Evolutionary conservation across 2,329 filamentous ascomycete genomes (phyloP).

Genomic region (Cytospora mali): DNA sequence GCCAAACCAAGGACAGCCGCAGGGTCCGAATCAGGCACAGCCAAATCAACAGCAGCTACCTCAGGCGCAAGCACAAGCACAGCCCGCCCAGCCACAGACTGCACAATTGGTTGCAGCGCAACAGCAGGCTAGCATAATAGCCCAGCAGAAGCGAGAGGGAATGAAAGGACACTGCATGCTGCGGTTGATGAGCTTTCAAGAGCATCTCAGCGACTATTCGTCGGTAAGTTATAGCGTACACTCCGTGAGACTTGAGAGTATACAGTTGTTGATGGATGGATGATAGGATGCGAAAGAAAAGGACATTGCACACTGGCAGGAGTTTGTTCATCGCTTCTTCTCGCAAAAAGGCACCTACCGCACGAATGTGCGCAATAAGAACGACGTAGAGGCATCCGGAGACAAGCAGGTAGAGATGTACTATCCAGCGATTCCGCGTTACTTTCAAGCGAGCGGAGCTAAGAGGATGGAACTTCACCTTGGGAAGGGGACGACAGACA

Average conservation of each 20-base stretch:
- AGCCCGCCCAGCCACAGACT: conserved; percentile 45
- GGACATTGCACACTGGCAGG: conserved; percentile 74
- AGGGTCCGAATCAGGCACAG: conserved; percentile 38
- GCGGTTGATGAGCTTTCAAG: conserved; percentile 64
- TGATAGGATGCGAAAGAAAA: conserved; percentile 58
- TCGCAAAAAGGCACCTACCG: conserved; percentile 75
- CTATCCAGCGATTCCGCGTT: conserved; percentile 79
- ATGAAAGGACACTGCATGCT: conserved; percentile 62
- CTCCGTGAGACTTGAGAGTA: not conserved
- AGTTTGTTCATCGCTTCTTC: conserved; percentile 82
- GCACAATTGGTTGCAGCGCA: conserved; percentile 40
- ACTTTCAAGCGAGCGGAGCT: conserved; percentile 86
- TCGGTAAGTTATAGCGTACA: conserved; percentile 44
- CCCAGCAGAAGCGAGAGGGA: conserved; percentile 52
- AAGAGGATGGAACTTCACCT: conserved; percentile 83
- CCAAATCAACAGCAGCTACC: conserved; percentile 51
- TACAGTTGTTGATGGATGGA: not conserved
- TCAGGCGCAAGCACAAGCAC: conserved; percentile 45
- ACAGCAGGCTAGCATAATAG: conserved; percentile 37
- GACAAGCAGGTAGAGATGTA: conserved; percentile 87
- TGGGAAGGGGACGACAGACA: conserved; percentile 64
- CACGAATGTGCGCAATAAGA: conserved; percentile 25
- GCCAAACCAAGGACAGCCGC: conserved; percentile 43
- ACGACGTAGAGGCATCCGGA: conserved; percentile 19
- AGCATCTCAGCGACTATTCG: conserved; percentile 59